Percentiles rank a stretch among this genome's conserved stretches.
These are phyloP conservation scores for Talaromyces rugulosus DNA, from an alignment of 2,329 filamentous ascomycete genomes.

Conservation along the genomic window DNA sequence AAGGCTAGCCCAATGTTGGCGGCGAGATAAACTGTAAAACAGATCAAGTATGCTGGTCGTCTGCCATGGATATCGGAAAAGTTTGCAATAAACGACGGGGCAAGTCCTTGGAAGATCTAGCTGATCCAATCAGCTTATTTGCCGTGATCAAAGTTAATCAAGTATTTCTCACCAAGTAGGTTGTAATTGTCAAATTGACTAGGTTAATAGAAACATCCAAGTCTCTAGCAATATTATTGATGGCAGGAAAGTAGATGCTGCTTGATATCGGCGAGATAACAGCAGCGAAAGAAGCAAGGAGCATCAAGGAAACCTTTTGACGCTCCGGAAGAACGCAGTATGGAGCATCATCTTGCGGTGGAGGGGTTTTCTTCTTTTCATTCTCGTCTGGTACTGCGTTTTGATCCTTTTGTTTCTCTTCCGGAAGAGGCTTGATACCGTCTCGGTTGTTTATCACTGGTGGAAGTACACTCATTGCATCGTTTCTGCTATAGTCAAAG, in stretches of 20 bases:
- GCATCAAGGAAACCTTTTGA: conserved; percentile 7
- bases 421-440: neutral
- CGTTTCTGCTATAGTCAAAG: neutral
- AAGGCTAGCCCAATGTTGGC: conserved; percentile 37
- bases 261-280: conserved; percentile 9
- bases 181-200: conserved; percentile 43
- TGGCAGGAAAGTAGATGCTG: conserved; percentile 43
- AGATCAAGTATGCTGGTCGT: conserved; percentile 48
- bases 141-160: neutral
- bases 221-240: conserved; percentile 38
- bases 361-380: neutral
- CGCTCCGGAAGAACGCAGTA: conserved; percentile 6
- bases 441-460: too few relatives aligned
- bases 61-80: conserved; percentile 49
- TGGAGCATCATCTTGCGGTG: neutral
- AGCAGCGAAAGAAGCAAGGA: conserved; percentile 4
- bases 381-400: neutral
- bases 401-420: neutral
- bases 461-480: neutral
- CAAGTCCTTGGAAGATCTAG: conserved; percentile 51
- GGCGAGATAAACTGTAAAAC: conserved; percentile 44
- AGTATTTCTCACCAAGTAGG: conserved; percentile 28
- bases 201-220: conserved; percentile 32
- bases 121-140: neutral
- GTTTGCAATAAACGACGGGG: conserved; percentile 49